Base-by-base conservation (phyloP, 2,329 filamentous ascomycete genomes). In the Talaromyces piceae region DNA sequence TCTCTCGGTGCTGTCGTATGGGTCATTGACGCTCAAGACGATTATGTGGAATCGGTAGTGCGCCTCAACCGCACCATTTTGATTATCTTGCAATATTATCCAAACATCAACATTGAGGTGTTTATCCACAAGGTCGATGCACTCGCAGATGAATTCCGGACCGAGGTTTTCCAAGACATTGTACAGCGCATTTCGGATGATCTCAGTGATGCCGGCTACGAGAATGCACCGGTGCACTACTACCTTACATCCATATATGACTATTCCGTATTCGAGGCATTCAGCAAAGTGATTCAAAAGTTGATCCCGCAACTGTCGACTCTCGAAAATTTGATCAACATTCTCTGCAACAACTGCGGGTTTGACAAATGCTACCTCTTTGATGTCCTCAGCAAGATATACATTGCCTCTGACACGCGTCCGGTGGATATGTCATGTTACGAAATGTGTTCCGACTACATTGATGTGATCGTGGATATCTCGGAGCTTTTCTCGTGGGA, bases 41-140 rank as follows among this genome's bases (percentile, higher is more conserved):
- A 98, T 68, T 98, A 97, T 65, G 81, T 95, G 50, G 90, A 96
- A 67, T 88, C 91, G 16, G 88, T 98, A 45, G 82, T 83, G 49
- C 84, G 88, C 7, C 81, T 98, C 25, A 95, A 95, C 69, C 78
- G 83, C 50, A 95, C 91, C 6, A 95, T 97, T 56, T 77, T 96
- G 52, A 88, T 89, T 58, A 81, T 98, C 1, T 88, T 95, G 65
- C 83, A 89, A 58, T 83, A 82, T 54, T 96, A 95, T 65, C 91
- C 91, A 2, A 86, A 88, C 64, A 93, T 97, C 72, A 95, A 96
- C 69, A 87, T 98, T 58, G 91, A 97, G 67, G 91, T 98, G 47
- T 97, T 98, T 70, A 95, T 98, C 61, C 93, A 98, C 78, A 98
- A 98, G 69, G 91, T 96, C 28, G 93, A 98, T 66, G 91, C 91